Percentiles rank a stretch among this genome's conserved stretches.
phyloP scores from a whole-genome alignment of 2,329 filamentous ascomycete species.

The Didymellaceae sp. region DNA sequence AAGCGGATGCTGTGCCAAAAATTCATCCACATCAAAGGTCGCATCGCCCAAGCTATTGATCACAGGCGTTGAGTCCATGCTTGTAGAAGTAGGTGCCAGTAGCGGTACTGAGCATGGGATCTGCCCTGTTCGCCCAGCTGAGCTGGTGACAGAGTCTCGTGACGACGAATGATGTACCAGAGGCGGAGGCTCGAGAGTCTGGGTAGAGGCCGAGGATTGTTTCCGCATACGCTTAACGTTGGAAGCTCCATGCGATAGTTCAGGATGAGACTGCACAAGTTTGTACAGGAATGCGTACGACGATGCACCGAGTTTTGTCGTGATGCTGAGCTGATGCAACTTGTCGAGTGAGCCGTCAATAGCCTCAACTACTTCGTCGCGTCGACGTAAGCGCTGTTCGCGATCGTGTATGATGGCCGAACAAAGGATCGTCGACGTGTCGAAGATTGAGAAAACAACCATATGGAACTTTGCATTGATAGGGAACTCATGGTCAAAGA shows the following conservation, averaged over 20 bases:
- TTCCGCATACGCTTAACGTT: slow-evolving; percentile 26
- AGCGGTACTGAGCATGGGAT: background rate
- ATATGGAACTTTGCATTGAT: slow-evolving; percentile 59
- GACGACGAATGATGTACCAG: slow-evolving; percentile 3
- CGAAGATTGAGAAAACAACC: slow-evolving; percentile 59
- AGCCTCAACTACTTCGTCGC: slow-evolving; percentile 50
- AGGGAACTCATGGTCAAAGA: slow-evolving; percentile 56
- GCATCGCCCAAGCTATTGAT: slow-evolving; percentile 25
- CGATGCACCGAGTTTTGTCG: slow-evolving; percentile 37
- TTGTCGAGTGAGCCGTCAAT: slow-evolving; percentile 45
- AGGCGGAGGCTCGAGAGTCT: background rate
- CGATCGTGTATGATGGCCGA: slow-evolving; percentile 60
- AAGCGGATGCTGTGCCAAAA: slow-evolving; percentile 38
- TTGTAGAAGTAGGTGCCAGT: background rate
- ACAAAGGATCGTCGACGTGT: slow-evolving; percentile 59
- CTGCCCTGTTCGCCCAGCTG: background rate
- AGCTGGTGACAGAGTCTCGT: background rate
- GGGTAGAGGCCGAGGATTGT: slow-evolving; percentile 6
- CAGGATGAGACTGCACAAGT: slow-evolving; percentile 37
- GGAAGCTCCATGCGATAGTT: slow-evolving; percentile 22
- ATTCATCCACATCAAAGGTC: slow-evolving; percentile 39
- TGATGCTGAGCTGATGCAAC: slow-evolving; percentile 38
- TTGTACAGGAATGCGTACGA: slow-evolving; percentile 43
- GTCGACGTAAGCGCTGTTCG: slow-evolving; percentile 50
- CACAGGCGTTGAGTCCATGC: slow-evolving; percentile 5